Evolutionary conservation across 768 basidiomycete genomes (phyloP).

Genomic region (Boletus rubroflammeus): DNA sequence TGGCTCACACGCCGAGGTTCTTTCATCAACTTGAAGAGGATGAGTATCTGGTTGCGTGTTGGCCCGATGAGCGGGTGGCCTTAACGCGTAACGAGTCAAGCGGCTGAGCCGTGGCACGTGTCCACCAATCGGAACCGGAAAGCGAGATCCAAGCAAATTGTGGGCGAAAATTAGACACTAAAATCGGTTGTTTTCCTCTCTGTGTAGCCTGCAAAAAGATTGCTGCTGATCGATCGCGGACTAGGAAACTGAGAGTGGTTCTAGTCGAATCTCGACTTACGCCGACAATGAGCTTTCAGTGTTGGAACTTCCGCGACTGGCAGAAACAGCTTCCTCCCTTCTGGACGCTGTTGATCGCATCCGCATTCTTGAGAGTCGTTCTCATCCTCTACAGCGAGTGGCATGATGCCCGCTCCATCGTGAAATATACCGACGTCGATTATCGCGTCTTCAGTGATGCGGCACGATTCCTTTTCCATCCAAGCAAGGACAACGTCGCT

Average conservation of each 20-base stretch:
- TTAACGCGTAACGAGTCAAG: not conserved
- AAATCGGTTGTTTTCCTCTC: not conserved
- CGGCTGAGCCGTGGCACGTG: not conserved
- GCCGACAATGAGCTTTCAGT: conserved; percentile 1
- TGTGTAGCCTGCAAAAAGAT: too few relatives aligned
- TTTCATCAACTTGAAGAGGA: too few relatives aligned
- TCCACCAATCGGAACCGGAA: too few relatives aligned
- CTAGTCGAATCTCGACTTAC: too few relatives aligned
- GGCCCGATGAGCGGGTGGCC: not conserved
- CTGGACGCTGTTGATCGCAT: conserved; percentile 47
- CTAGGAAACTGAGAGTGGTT: too few relatives aligned
- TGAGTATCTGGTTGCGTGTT: not conserved
- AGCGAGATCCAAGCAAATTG: not conserved
- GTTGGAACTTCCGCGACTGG: conserved; percentile 4
- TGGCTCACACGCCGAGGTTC: not conserved
- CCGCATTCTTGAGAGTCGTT: conserved; percentile 56
- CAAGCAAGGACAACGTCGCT: conserved; percentile 49
- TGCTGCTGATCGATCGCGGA: too few relatives aligned
- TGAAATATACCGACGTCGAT: conserved; percentile 98
- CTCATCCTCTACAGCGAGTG: conserved; percentile 87
- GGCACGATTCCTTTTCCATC: conserved; percentile 59
- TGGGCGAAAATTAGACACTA: not conserved
- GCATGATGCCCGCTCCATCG: conserved; percentile 76
- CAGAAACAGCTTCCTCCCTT: conserved; percentile 36
- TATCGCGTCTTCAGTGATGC: conserved; percentile 96